A percentile compares a stretch with the other conserved stretches of the same genome.
phyloP scores from a whole-genome alignment of 2,329 filamentous ascomycete species.

The Cladosporium phlei region DNA sequence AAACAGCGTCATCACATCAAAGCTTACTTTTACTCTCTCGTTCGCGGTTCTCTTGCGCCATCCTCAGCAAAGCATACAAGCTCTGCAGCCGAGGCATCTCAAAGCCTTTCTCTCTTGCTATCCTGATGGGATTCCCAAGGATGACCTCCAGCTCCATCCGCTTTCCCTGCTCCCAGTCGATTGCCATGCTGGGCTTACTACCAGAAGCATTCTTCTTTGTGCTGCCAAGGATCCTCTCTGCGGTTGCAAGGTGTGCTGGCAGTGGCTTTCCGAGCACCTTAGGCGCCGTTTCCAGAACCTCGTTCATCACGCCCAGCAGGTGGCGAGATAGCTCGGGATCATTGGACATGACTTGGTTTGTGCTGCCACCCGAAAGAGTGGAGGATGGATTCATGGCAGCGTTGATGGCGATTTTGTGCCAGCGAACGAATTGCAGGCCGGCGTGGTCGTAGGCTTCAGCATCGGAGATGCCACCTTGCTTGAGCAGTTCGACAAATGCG shows the following conservation, averaged over 20 bases:
- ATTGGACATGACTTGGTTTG: slow-evolving; percentile 61
- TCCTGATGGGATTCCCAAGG: slow-evolving; percentile 63
- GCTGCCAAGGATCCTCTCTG: slow-evolving; percentile 59
- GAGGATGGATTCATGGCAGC: slow-evolving; percentile 69
- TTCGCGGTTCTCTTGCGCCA: slow-evolving; percentile 54
- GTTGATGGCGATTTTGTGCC: slow-evolving; percentile 76
- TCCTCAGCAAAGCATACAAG: slow-evolving; percentile 61
- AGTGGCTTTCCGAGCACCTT: slow-evolving; percentile 59
- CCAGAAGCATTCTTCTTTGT: slow-evolving; percentile 59
- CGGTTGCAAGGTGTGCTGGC: slow-evolving; percentile 55
- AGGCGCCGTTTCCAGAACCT: slow-evolving; percentile 62
- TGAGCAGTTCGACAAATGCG: slow-evolving; percentile 52
- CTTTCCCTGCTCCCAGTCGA: slow-evolving; percentile 64
- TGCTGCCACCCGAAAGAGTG: slow-evolving; percentile 59
- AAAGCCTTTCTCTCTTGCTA: slow-evolving; percentile 58
- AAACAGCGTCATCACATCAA: slow-evolving; percentile 11
- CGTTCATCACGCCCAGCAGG: slow-evolving; percentile 62
- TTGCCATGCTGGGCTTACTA: slow-evolving; percentile 59
- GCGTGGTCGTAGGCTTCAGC: slow-evolving; percentile 60
- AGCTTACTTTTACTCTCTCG: slow-evolving; percentile 26
- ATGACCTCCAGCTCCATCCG: slow-evolving; percentile 69
- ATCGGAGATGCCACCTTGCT: slow-evolving; percentile 60
- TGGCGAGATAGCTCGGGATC: slow-evolving; percentile 61
- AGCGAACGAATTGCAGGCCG: slow-evolving; percentile 64
- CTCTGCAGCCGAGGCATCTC: slow-evolving; percentile 64